A percentile compares a stretch with the other conserved stretches of the same genome.
phyloP scores from a whole-genome alignment of 2,329 filamentous ascomycete species.

The Purpureocillium takamizusanense region DNA sequence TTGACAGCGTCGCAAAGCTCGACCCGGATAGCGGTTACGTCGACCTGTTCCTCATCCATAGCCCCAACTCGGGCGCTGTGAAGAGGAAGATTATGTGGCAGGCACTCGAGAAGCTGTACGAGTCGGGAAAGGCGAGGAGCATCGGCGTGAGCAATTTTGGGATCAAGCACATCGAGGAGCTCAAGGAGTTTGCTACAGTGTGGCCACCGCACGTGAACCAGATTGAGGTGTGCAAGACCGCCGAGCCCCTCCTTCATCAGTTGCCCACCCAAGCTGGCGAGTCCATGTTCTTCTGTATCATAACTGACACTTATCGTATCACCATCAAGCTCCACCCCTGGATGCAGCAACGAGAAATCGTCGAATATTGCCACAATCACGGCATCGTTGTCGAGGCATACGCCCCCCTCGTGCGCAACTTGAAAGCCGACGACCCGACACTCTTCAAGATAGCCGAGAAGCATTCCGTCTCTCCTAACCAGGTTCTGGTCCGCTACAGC shows the following conservation, averaged over 20 bases:
- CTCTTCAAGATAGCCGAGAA: conserved; percentile 47
- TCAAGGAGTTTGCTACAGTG: conserved; percentile 52
- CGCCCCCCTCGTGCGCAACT: conserved; percentile 21
- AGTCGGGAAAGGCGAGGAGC: conserved; percentile 48
- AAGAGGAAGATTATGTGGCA: conserved; percentile 55
- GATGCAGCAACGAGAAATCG: conserved; percentile 39
- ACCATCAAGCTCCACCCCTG: conserved; percentile 57
- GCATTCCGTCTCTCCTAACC: conserved; percentile 47
- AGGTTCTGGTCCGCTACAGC: conserved; percentile 59
- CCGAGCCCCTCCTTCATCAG: no score
- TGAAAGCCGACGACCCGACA: conserved; percentile 39
- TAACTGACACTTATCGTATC: no score
- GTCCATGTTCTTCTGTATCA: conserved; percentile 48
- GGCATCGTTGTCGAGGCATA: conserved; percentile 46
- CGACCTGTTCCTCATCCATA: conserved; percentile 64
- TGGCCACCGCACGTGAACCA: conserved; percentile 66
- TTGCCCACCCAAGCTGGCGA: no score
- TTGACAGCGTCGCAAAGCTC: conserved; percentile 57
- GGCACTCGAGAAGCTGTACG: conserved; percentile 52
- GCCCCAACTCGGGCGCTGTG: conserved; percentile 43
- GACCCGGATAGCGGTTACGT: conserved; percentile 51
- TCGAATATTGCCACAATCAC: conserved; percentile 59
- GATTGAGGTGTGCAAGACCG: conserved; percentile 52
- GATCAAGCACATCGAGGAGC: conserved; percentile 57
- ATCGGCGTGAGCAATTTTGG: conserved; percentile 70